These are phyloP conservation scores for Diaporthe citriasiana DNA, from an alignment of 2,329 filamentous ascomycete species.

Conservation along the genomic window DNA sequence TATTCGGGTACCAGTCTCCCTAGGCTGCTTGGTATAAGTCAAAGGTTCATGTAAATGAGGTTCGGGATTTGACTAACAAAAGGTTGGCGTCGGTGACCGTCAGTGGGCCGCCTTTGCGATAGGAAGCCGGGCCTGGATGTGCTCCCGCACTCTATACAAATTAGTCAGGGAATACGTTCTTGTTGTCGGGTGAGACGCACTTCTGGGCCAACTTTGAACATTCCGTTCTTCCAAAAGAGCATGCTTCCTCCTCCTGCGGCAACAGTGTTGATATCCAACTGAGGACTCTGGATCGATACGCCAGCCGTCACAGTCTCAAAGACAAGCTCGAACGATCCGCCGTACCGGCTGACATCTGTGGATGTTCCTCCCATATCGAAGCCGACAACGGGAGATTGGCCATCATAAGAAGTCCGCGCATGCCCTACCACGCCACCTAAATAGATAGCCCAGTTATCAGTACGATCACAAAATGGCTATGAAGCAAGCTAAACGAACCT, in stretches of 20 bases:
- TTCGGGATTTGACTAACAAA: conserved; percentile 14
- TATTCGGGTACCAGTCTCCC: conserved; percentile 71
- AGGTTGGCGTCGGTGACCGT: conserved; percentile 80
- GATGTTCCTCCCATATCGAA: conserved; percentile 72
- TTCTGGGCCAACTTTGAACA: conserved; percentile 78
- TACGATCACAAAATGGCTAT: not conserved
- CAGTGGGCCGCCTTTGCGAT: conserved; percentile 77
- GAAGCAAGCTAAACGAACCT: conserved; percentile 52
- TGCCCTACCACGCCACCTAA: conserved; percentile 75
- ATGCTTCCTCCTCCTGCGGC: conserved; percentile 64
- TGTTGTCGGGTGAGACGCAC: not conserved
- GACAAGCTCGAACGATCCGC: conserved; percentile 78
- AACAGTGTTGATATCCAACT: conserved; percentile 83
- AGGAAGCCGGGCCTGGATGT: conserved; percentile 80
- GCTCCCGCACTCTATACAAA: conserved; percentile 73
- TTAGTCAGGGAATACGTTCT: not conserved
- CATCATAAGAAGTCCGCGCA: conserved; percentile 77
- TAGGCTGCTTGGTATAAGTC: conserved; percentile 57
- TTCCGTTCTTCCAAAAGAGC: conserved; percentile 77
- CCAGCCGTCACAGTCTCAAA: conserved; percentile 80
- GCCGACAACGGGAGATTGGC: conserved; percentile 70
- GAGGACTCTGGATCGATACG: conserved; percentile 78
- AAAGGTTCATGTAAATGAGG: conserved; percentile 53
- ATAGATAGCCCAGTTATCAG: not conserved
- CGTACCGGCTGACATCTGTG: conserved; percentile 79